phyloP scores from a whole-genome alignment of 768 basidiomycete genomes.

The Serendipita vermifera region DNA sequence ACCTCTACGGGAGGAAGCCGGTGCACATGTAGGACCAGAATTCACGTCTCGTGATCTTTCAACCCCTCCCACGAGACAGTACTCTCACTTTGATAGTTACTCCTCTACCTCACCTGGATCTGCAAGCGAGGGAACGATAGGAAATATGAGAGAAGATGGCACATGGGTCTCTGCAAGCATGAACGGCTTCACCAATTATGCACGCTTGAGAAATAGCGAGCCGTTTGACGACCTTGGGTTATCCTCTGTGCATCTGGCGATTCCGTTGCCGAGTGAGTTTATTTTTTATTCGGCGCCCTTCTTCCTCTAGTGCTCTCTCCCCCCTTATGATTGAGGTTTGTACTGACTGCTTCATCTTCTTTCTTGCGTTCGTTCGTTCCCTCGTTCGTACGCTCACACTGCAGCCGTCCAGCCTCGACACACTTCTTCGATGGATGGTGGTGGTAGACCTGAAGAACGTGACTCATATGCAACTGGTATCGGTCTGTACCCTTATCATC shows the following conservation, averaged over 20 bases:
- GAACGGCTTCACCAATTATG: background rate
- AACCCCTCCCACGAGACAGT: too few species aligned
- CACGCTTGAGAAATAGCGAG: background rate
- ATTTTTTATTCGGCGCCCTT: background rate
- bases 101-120: too few species aligned
- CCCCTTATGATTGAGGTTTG: background rate
- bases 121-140: background rate
- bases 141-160: background rate
- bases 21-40: too few species aligned
- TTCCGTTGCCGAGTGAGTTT: background rate
- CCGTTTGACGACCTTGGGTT: background rate
- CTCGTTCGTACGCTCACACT: background rate
- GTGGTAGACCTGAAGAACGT: background rate
- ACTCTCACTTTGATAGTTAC: too few species aligned
- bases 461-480: background rate
- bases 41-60: too few species aligned
- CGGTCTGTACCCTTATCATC: background rate
- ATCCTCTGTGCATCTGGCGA: background rate
- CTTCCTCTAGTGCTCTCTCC: background rate
- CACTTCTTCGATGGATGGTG: background rate
- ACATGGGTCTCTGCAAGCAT: background rate
- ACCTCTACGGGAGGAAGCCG: too few species aligned
- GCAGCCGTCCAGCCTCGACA: background rate
- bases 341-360: background rate
- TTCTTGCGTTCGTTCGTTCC: background rate